Percentiles rank a stretch among this genome's conserved stretches.
These are phyloP conservation scores for Aureobasidium musti DNA, from an alignment of 2,329 filamentous ascomycete genomes.

Conservation along the genomic window DNA sequence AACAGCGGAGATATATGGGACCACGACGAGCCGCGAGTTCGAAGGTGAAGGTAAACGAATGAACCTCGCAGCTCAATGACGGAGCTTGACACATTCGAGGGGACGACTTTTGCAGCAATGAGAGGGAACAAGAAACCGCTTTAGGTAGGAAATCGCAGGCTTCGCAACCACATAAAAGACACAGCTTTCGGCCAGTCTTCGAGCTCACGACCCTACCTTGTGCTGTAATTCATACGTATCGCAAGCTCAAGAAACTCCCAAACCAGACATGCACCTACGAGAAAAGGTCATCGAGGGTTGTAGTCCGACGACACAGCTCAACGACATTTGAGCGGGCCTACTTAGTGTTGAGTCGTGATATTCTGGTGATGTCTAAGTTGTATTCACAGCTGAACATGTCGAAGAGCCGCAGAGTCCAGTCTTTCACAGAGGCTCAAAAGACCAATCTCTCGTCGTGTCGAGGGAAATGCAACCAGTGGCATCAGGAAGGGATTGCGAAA, in stretches of 20 bases:
- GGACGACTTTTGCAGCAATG: neutral
- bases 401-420: neutral
- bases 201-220: neutral
- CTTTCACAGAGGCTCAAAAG: no score
- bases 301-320: neutral
- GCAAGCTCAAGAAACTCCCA: neutral
- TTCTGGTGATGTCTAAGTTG: neutral
- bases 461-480: neutral
- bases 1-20: no score
- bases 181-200: neutral
- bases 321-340: neutral
- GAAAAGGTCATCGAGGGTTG: neutral
- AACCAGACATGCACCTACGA: no score
- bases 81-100: neutral
- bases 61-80: neutral
- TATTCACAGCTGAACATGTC: neutral
- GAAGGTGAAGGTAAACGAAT: neutral
- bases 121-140: constrained; percentile 10
- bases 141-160: constrained; percentile 22
- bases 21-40: neutral
- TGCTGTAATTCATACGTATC: neutral
- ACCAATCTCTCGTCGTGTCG: neutral
- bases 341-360: neutral
- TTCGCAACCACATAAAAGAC: neutral
- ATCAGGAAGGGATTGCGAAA: no score